Conservation (phyloP, 257 asterid genomes). For the Penstemon eatonii region DNA sequence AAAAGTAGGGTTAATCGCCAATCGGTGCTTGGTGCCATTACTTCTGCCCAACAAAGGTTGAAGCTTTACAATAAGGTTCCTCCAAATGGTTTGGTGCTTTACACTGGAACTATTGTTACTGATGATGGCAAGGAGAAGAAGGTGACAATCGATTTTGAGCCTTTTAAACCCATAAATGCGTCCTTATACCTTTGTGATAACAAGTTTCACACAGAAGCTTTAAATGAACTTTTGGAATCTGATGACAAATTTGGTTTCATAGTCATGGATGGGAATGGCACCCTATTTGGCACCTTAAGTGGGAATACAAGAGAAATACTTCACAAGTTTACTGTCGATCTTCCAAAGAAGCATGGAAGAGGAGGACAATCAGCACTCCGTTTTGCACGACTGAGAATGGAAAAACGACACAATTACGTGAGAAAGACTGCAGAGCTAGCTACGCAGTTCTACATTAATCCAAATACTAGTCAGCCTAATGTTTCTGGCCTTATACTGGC, state of each 20-base stretch:
- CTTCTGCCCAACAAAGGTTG: constrained; percentile 43
- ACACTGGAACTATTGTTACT: constrained; percentile 44
- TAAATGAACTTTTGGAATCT: constrained; percentile 37
- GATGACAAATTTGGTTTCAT: constrained; percentile 17
- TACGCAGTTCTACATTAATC: constrained; percentile 40
- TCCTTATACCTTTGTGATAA: constrained; percentile 40
- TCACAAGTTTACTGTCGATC: constrained; percentile 40
- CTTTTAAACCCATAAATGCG: constrained; percentile 40
- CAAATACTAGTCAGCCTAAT: constrained; percentile 39
- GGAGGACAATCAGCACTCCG: constrained; percentile 45
- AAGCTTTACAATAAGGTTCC: constrained; percentile 43
- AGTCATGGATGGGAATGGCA: constrained; percentile 43
- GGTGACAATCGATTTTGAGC: constrained; percentile 40
- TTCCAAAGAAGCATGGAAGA: constrained; percentile 40
- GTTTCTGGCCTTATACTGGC: constrained; percentile 43
- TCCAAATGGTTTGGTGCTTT: constrained; percentile 40
- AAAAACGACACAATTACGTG: constrained; percentile 40
- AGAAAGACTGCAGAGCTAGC: constrained; percentile 40
- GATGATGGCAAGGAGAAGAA: constrained; percentile 45
- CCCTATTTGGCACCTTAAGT: constrained; percentile 39
- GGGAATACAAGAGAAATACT: constrained; percentile 40
- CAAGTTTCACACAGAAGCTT: constrained; percentile 40
- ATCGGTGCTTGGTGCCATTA: constrained; percentile 41
- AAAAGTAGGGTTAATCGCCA: constrained; percentile 45
- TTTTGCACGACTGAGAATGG: constrained; percentile 43